These are phyloP conservation scores for Vitis amurensis DNA, from an alignment of 164 flowering plant genomes.

Conservation along the genomic window DNA sequence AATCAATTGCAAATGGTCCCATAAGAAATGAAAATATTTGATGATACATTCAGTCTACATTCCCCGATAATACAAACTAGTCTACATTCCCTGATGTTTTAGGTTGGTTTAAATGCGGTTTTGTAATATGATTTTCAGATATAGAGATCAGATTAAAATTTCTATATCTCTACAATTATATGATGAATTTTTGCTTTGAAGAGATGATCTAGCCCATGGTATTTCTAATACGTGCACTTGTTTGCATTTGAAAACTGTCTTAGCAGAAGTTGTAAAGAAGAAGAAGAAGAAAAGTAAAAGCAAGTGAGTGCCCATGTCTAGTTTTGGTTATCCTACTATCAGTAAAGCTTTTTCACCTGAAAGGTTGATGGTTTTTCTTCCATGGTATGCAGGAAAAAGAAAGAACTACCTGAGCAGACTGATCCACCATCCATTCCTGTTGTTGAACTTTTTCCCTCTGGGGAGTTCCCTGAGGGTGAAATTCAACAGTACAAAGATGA, in stretches of 20 bases:
- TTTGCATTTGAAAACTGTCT: not conserved
- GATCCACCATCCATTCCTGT: constrained; percentile 93
- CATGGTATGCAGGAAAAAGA: constrained; percentile 73
- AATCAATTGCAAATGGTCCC: no score
- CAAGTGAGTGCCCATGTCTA: constrained; percentile 55
- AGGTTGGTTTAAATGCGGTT: no score
- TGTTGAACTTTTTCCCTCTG: constrained; percentile 78
- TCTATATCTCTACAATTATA: no score
- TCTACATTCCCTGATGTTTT: no score
- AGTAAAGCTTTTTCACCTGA: constrained; percentile 5
- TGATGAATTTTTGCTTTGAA: no score
- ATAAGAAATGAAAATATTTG: no score
- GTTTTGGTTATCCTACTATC: not conserved
- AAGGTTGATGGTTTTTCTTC: not conserved
- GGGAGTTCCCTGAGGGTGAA: constrained; percentile 98
- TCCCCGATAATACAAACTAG: no score
- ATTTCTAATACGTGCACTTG: not conserved
- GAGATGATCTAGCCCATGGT: no score
- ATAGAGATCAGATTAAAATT: no score
- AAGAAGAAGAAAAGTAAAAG: constrained; percentile 93
- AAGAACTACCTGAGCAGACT: constrained; percentile 75
- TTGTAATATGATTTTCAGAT: no score
- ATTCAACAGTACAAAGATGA: constrained; percentile 94
- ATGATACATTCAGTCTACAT: no score
- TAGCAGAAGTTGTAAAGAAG: constrained; percentile 77